A percentile compares a stretch with the other conserved stretches of the same genome.
Evolutionary conservation across 2,329 filamentous ascomycete genomes (phyloP).

Genomic region (Diplocarpon rosae): DNA sequence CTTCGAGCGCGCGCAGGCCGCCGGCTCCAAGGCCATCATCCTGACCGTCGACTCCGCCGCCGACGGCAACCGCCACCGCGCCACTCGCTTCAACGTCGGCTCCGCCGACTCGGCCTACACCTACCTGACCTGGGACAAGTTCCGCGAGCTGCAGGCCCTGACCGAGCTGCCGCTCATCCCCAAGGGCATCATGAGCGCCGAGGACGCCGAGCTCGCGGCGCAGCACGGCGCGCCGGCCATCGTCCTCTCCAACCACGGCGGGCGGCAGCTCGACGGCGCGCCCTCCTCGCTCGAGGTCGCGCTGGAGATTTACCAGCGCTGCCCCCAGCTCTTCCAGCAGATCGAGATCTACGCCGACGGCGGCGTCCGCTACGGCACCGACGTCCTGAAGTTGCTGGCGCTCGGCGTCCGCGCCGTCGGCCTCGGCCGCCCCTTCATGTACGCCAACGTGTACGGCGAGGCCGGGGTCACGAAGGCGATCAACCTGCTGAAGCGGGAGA

Average conservation of each 20-base stretch:
- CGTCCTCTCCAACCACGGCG: conserved; percentile 35
- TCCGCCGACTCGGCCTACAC: conserved; percentile 9
- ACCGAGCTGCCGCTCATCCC: conserved; percentile 23
- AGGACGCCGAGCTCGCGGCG: conserved; percentile 50
- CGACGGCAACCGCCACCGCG: conserved; percentile 16
- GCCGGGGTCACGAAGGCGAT: conserved; percentile 36
- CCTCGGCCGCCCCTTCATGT: conserved; percentile 42
- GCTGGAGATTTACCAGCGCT: conserved; percentile 40
- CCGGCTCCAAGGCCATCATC: conserved; percentile 19
- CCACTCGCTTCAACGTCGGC: conserved; percentile 13
- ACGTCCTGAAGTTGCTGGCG: conserved; percentile 49
- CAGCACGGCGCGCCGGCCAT: conserved; percentile 46
- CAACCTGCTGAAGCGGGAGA: conserved; percentile 35
- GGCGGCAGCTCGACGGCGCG: conserved; percentile 49
- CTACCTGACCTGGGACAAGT: conserved; percentile 27
- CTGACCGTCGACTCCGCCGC: conserved; percentile 19
- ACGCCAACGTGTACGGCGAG: conserved; percentile 37
- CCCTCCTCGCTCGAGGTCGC: conserved; percentile 46
- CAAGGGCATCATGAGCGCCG: conserved; percentile 39
- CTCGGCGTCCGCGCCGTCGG: conserved; percentile 52
- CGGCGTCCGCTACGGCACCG: conserved; percentile 43
- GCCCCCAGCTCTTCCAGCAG: conserved; percentile 14
- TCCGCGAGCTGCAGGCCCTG: conserved; percentile 28
- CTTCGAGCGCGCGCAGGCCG: conserved; percentile 15
- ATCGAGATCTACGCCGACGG: conserved; percentile 48